Conservation (phyloP, 495 filamentous ascomycete species). For the Aeminium ludgeri region DNA sequence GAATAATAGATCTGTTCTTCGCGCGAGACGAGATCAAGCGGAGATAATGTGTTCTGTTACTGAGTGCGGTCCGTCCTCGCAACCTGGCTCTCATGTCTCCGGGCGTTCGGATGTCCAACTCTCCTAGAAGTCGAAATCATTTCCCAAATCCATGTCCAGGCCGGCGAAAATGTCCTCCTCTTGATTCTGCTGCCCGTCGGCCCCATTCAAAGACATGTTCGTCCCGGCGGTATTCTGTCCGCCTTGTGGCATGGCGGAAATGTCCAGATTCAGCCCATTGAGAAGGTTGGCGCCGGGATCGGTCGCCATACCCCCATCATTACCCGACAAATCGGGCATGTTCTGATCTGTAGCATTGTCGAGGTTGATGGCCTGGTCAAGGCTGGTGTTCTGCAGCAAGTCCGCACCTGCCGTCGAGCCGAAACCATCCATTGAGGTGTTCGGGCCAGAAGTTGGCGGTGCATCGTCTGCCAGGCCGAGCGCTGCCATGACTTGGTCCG, state of each 20-base stretch:
- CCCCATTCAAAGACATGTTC: neutral
- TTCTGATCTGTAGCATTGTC: neutral
- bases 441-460: conserved; percentile 11
- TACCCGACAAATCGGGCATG: conserved; percentile 8
- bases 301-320: conserved; percentile 4
- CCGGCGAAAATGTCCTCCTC: conserved; percentile 20
- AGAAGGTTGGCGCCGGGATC: conserved; percentile 9
- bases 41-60: neutral
- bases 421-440: conserved; percentile 7
- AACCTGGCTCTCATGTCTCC: no score
- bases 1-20: no score
- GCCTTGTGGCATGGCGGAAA: neutral
- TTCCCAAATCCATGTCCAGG: conserved; percentile 17
- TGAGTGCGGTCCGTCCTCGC: no score
- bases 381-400: conserved; percentile 2
- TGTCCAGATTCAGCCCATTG: conserved; percentile 5
- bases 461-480: conserved; percentile 14
- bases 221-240: neutral
- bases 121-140: conserved; percentile 13
- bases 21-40: neutral
- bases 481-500: conserved; percentile 18
- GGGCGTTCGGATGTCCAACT: neutral
- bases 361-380: conserved; percentile 6
- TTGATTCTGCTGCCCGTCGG: conserved; percentile 5
- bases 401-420: neutral